A percentile compares a stretch with the other conserved stretches of the same genome.
phyloP scores from a whole-genome alignment of 2,329 filamentous ascomycete species.

The Colletotrichum sidae region DNA sequence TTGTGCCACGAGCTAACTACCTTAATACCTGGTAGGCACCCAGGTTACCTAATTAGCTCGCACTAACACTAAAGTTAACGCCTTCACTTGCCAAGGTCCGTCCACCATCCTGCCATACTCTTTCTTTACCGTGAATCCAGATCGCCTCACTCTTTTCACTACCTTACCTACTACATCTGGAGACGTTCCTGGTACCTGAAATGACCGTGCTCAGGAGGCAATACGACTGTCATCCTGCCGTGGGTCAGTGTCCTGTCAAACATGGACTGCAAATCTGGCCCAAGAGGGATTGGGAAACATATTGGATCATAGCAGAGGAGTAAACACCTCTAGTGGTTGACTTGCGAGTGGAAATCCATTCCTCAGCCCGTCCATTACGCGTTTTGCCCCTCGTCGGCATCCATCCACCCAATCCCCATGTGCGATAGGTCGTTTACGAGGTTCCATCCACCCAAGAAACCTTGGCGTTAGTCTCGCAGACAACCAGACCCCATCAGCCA shows the following conservation, averaged over 20 bases:
- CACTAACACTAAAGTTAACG: too few relatives aligned
- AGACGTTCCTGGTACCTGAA: constrained; percentile 19
- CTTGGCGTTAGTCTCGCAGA: constrained; percentile 25
- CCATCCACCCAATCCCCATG: constrained; percentile 18
- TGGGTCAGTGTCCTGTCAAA: constrained; percentile 3
- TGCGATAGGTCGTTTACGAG: constrained; percentile 23
- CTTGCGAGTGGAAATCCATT: constrained; percentile 10
- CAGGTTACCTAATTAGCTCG: too few relatives aligned
- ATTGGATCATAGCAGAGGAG: too few relatives aligned
- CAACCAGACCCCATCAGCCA: constrained; percentile 25
- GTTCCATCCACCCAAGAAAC: constrained; percentile 30
- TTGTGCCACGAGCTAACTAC: too few relatives aligned
- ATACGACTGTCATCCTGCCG: neutral
- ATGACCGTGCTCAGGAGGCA: neutral
- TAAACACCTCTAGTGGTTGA: neutral
- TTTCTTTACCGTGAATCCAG: too few relatives aligned
- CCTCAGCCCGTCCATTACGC: constrained; percentile 34
- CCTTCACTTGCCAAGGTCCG: too few relatives aligned
- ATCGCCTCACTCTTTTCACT: too few relatives aligned
- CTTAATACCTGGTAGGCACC: too few relatives aligned
- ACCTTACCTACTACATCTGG: neutral
- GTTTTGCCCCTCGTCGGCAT: constrained; percentile 36
- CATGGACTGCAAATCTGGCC: neutral
- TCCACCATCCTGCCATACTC: too few relatives aligned
- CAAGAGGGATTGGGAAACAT: too few relatives aligned